Evolutionary conservation across 2,329 filamentous ascomycete species (phyloP).

Genomic region (Aureobasidium sp.): DNA sequence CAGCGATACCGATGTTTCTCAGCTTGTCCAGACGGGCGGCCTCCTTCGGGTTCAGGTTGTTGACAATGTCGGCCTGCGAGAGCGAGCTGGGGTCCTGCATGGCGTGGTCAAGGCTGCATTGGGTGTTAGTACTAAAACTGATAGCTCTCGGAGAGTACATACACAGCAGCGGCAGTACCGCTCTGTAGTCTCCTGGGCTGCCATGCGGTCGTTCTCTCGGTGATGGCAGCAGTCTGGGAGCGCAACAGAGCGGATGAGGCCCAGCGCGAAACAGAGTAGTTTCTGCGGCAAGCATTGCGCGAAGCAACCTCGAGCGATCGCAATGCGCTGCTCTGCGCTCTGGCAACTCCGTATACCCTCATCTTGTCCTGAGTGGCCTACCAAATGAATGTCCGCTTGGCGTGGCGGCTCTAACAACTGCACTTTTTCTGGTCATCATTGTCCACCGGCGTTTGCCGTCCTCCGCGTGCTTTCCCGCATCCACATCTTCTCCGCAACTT

Average conservation of each 20-base stretch:
- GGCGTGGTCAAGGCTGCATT: constrained; percentile 47
- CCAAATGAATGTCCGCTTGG: background rate
- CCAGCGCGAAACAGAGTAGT: constrained; percentile 14
- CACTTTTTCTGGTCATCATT: constrained; percentile 12
- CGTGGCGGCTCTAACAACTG: constrained; percentile 7
- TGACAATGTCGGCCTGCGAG: constrained; percentile 60
- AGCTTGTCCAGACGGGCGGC: constrained; percentile 70
- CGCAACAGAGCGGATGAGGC: constrained; percentile 16
- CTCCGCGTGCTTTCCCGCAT: constrained; percentile 2
- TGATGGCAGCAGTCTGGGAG: background rate
- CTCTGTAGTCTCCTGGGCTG: constrained; percentile 21
- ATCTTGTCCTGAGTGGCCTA: constrained; percentile 14
- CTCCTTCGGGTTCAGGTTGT: constrained; percentile 75
- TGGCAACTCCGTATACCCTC: constrained; percentile 18
- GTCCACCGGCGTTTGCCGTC: background rate
- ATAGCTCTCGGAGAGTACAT: background rate
- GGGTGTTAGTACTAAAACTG: background rate
- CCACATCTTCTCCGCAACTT: background rate
- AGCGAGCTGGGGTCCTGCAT: constrained; percentile 49
- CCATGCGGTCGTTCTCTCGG: constrained; percentile 18
- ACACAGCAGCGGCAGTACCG: constrained; percentile 24
- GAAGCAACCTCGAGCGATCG: constrained; percentile 18
- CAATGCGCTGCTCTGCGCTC: constrained; percentile 17
- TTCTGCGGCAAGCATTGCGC: constrained; percentile 11
- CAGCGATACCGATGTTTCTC: constrained; percentile 96